Evolutionary conservation across 1,284 basidiomycete species (phyloP).

Genomic region (Lentinus polychrous): DNA sequence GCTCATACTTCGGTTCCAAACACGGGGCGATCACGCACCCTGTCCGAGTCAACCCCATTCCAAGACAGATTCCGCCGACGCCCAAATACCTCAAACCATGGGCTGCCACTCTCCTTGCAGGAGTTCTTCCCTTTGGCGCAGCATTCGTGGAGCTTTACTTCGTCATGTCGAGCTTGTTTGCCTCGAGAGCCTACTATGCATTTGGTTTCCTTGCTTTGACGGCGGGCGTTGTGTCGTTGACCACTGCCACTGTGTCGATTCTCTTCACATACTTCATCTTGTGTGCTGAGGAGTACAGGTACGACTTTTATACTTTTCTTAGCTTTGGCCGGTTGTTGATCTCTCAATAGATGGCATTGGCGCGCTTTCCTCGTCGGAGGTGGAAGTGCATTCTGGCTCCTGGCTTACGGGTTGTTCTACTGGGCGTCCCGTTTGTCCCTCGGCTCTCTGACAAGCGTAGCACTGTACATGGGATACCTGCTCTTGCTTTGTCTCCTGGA

Average conservation of each 20-base stretch:
- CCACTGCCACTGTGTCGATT: conserved; percentile 86
- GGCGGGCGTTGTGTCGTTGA: conserved; percentile 77
- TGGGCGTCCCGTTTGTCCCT: conserved; percentile 85
- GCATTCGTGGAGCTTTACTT: conserved; percentile 97
- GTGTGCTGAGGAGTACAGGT: conserved; percentile 94
- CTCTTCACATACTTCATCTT: conserved; percentile 90
- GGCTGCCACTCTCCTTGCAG: conserved; percentile 77
- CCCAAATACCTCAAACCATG: conserved; percentile 81
- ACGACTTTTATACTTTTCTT: conserved; percentile 2
- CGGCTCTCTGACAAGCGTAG: conserved; percentile 76
- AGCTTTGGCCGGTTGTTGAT: background rate
- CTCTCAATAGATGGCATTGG: conserved; percentile 83
- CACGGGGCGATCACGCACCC: conserved; percentile 81
- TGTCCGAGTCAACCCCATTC: conserved; percentile 89
- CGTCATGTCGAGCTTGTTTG: conserved; percentile 89
- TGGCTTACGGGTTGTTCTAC: conserved; percentile 82
- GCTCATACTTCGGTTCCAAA: conserved; percentile 76
- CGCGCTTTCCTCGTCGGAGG: conserved; percentile 92
- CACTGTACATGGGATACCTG: conserved; percentile 91
- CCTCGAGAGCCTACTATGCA: conserved; percentile 90
- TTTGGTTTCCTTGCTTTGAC: conserved; percentile 95
- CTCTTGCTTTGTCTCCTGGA: conserved; percentile 77
- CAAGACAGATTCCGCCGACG: conserved; percentile 81
- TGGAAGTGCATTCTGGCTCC: conserved; percentile 89
- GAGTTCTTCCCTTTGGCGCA: conserved; percentile 90